Evolutionary conservation across 75 land plant species (phyloP).

Genomic region (Selaginella moellendorffii): DNA sequence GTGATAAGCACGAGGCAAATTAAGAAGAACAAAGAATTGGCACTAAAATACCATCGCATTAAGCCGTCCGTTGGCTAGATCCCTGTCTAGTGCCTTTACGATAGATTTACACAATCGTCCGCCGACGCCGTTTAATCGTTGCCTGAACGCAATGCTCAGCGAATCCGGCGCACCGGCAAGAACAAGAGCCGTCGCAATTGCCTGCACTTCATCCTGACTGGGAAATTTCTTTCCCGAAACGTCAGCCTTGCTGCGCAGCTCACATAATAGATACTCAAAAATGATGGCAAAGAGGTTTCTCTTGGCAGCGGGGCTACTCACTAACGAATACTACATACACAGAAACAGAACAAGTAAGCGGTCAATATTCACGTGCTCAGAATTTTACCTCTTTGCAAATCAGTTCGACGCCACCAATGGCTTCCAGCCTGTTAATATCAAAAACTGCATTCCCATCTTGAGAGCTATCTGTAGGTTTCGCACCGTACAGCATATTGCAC

Average conservation of each 20-base stretch:
- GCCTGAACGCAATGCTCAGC: conserved; percentile 60
- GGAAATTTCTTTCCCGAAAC: conserved; percentile 36
- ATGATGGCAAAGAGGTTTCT: conserved; percentile 59
- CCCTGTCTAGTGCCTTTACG: conserved; percentile 43
- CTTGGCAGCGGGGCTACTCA: conserved; percentile 60
- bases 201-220: conserved; percentile 56
- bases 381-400: conserved; percentile 66
- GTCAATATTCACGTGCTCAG: background rate
- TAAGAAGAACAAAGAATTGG: background rate
- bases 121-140: conserved; percentile 64
- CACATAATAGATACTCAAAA: conserved; percentile 61
- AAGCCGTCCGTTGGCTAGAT: conserved; percentile 55
- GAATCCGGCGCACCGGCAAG: conserved; percentile 84
- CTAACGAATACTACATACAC: conserved; percentile 61
- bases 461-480: conserved; percentile 10
- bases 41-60: conserved; percentile 30
- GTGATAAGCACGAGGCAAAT: too few species aligned
- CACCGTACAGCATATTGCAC: conserved; percentile 61
- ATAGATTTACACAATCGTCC: conserved; percentile 52
- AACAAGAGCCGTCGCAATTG: conserved; percentile 42
- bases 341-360: background rate
- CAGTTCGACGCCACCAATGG: conserved; percentile 80
- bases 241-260: conserved; percentile 30
- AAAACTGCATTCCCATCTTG: conserved; percentile 20
- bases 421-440: conserved; percentile 53